Percentiles rank a stretch among this genome's conserved stretches.
Conservation (phyloP, 129 eudicot species). For the Helianthus tuberosus region DNA sequence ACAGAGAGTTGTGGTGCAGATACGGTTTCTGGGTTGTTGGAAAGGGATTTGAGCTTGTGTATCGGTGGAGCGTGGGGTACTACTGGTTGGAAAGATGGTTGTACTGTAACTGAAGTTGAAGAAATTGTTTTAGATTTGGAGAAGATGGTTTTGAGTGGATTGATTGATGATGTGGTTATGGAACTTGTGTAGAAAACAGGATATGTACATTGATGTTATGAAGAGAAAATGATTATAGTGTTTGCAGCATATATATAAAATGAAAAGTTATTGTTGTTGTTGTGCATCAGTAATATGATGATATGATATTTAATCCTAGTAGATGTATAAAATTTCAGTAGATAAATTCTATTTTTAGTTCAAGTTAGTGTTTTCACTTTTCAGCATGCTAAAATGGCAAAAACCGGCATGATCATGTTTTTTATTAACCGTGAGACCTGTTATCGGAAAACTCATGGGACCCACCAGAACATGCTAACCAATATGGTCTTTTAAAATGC, state of each 20-base stretch:
- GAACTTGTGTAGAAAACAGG: constrained; percentile 36
- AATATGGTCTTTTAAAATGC: too few species aligned
- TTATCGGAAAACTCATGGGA: too few species aligned
- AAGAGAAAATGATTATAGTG: neutral
- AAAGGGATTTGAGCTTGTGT: constrained; percentile 53
- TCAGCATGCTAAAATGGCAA: constrained; percentile 5
- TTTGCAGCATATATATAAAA: constrained; percentile 25
- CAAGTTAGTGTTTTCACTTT: neutral
- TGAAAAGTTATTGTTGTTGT: neutral
- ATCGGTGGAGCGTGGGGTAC: constrained; percentile 50
- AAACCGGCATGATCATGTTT: neutral
- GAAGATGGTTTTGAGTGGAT: constrained; percentile 50
- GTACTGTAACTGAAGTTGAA: constrained; percentile 55
- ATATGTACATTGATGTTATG: neutral
- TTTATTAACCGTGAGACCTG: too few species aligned
- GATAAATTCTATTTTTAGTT: too few species aligned
- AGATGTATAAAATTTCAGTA: too few species aligned
- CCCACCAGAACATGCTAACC: too few species aligned
- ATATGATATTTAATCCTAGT: too few species aligned
- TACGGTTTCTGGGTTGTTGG: constrained; percentile 41
- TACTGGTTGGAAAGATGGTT: constrained; percentile 60
- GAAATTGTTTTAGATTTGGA: constrained; percentile 52
- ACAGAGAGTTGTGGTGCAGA: constrained; percentile 41
- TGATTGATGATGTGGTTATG: constrained; percentile 53
- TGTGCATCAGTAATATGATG: too few species aligned